Evolutionary conservation across 2,329 filamentous ascomycete genomes (phyloP), one percentile per base, ranked within the genome.

Genomic region (Pezicula neosporulosa): DNA sequence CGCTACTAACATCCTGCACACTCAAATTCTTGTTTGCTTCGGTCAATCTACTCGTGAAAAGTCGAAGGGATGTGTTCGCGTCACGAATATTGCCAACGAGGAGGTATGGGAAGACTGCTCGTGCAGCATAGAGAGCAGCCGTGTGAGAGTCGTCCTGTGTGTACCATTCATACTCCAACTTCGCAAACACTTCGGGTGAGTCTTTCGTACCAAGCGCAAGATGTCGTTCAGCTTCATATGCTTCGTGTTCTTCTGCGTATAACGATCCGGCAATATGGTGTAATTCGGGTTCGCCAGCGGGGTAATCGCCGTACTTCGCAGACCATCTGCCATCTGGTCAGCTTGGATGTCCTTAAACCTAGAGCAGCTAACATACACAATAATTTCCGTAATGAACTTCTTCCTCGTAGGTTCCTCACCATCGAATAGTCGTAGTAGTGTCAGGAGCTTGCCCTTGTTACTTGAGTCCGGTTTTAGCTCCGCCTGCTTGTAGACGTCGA

Each of bases 131-230:
- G 50, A 90, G 76, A 4, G 90, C 86, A 1, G 94, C 94, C 1
- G 89, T 91, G 68, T 96, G 91, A 2, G 90, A 83, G 48, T 93
- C 89, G 70, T 95, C 90, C 64, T 91, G 83, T 55, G 81, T 85
- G 76, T 97, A 99, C 94, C 94, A 99, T 47, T 85, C 80, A 69
- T 96, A 97, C 70, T 97, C 90, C 72, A 97, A 81, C 60, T 83
- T 83, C 45, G 86, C 85, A 49, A 99, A 81, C 10, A 88, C 78
- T 60, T 90, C 85, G 36, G 92, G 81, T 0, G 91, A 96, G 69
- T 96, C 91, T 61, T 87, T 88, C 9, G 91, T 97, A 54, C 94
- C 95, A 37, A 97, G 78, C 45, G 92, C 71, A 50, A 99, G 78
- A 70, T 99, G 94, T 61, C 85, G 82, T 71, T 99, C 95, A 13